Conservation (phyloP, 257 asterid species). For the Gardenia jasminoides region DNA sequence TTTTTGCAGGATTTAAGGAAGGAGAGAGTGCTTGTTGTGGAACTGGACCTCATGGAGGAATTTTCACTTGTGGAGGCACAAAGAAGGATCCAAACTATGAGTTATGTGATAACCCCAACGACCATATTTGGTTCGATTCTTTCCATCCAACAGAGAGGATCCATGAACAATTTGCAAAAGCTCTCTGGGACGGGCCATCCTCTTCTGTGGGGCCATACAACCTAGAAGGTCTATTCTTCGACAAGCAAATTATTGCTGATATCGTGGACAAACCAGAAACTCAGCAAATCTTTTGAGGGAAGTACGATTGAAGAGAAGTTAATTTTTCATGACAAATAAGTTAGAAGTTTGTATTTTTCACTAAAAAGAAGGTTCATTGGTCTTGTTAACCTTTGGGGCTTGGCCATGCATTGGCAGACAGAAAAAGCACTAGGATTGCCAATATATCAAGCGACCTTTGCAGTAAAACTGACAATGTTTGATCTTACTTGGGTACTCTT, state of each 20-base stretch:
- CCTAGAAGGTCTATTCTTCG: constrained; percentile 20
- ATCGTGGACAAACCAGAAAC: constrained; percentile 26
- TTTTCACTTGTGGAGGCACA: constrained; percentile 50
- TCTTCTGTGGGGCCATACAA: constrained; percentile 17
- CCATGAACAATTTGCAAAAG: constrained; percentile 35
- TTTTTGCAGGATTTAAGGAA: constrained; percentile 41
- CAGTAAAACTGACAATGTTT: constrained; percentile 70
- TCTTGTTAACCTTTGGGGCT: constrained; percentile 78
- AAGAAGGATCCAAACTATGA: constrained; percentile 35
- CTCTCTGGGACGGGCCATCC: constrained; percentile 25
- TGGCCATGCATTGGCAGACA: constrained; percentile 86
- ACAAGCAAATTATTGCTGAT: constrained; percentile 23
- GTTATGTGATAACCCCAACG: constrained; percentile 38
- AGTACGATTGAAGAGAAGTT: not conserved
- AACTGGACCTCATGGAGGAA: constrained; percentile 47
- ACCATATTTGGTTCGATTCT: constrained; percentile 51
- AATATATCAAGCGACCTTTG: constrained; percentile 52
- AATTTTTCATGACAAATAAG: not conserved
- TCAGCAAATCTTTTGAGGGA: constrained; percentile 11
- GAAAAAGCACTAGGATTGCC: constrained; percentile 33
- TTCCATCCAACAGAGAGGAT: constrained; percentile 49
- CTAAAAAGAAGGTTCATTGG: constrained; percentile 66
- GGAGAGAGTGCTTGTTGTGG: constrained; percentile 60
- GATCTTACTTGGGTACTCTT: constrained; percentile 78
- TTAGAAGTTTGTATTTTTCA: not conserved